Percentiles rank a stretch among this genome's conserved stretches.
These are phyloP conservation scores for Trichoderma arundinaceum DNA, from an alignment of 2,329 filamentous ascomycete genomes.

Conservation along the genomic window DNA sequence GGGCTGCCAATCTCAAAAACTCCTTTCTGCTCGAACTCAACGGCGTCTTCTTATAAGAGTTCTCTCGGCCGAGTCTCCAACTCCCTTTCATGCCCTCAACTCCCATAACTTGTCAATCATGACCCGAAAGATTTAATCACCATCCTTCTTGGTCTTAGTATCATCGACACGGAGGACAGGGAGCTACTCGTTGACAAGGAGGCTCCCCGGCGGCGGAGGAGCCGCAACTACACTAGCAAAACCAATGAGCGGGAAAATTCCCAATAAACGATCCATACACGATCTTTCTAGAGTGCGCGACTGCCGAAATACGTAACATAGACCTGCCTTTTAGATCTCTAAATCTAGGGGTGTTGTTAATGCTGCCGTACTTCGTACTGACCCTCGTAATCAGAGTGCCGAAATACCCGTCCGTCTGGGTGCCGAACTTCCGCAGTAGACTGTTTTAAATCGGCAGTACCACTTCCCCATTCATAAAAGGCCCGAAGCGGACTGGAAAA, in stretches of 20 bases:
- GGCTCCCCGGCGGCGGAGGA: constrained; percentile 3
- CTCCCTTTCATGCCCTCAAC: constrained; percentile 6
- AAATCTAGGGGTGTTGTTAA: constrained; percentile 4
- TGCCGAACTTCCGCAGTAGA: constrained; percentile 28
- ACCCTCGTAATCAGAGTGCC: constrained; percentile 15
- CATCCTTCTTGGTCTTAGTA: constrained; percentile 26
- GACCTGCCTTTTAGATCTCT: constrained; percentile 25
- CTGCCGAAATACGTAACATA: neutral
- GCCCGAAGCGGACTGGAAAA: constrained; percentile 16
- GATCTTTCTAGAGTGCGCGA: neutral
- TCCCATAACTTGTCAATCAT: neutral
- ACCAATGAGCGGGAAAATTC: constrained; percentile 6
- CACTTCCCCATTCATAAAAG: constrained; percentile 20
- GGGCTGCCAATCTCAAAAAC: constrained; percentile 7
- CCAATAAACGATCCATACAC: constrained; percentile 14
- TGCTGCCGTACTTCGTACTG: neutral
- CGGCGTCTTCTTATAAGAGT: constrained; percentile 20
- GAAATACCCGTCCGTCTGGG: constrained; percentile 26
- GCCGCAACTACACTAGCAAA: neutral
- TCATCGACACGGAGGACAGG: constrained; percentile 3
- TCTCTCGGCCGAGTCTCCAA: neutral
- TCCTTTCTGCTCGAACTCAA: neutral
- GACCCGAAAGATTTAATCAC: constrained; percentile 14
- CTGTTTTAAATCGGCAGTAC: constrained; percentile 4
- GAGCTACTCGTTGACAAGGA: neutral